Conservation (phyloP, 2,329 filamentous ascomycete species). For the Sordariomycetes sp. region DNA sequence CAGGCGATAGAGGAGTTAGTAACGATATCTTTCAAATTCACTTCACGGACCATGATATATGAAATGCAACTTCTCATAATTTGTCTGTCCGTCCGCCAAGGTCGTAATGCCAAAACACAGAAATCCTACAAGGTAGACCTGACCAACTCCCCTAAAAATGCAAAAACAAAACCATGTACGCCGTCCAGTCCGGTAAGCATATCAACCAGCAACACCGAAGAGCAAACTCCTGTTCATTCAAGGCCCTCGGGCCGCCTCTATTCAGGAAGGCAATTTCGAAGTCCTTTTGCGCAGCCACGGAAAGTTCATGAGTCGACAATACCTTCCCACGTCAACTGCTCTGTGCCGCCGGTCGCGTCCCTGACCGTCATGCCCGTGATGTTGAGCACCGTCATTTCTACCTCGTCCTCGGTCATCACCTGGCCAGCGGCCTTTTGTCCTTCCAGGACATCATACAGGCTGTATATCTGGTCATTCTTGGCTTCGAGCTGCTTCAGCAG, state of each 20-base stretch:
- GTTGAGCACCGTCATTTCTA: slow-evolving; percentile 55
- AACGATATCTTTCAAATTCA: background rate
- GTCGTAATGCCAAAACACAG: too few relatives aligned
- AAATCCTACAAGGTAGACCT: too few relatives aligned
- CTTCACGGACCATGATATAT: too few relatives aligned
- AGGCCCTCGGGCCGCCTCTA: background rate
- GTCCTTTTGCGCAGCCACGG: too few relatives aligned
- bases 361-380: slow-evolving; percentile 37
- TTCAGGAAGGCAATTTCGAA: background rate
- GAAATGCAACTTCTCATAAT: too few relatives aligned
- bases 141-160: slow-evolving; percentile 1
- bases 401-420: slow-evolving; percentile 51
- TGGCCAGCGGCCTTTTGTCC: slow-evolving; percentile 61
- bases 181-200: slow-evolving; percentile 1
- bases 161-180: background rate
- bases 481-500: slow-evolving; percentile 57
- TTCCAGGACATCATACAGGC: slow-evolving; percentile 74
- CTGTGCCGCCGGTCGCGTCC: slow-evolving; percentile 25
- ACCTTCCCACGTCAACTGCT: slow-evolving; percentile 32
- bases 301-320: slow-evolving; percentile 19
- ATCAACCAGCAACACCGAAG: background rate
- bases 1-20: too few relatives aligned
- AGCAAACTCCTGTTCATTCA: background rate
- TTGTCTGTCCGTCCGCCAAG: too few relatives aligned
- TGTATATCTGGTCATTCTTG: slow-evolving; percentile 74